These are phyloP conservation scores for Mycena rebaudengoi DNA, from an alignment of 768 basidiomycete species.

Conservation along the genomic window DNA sequence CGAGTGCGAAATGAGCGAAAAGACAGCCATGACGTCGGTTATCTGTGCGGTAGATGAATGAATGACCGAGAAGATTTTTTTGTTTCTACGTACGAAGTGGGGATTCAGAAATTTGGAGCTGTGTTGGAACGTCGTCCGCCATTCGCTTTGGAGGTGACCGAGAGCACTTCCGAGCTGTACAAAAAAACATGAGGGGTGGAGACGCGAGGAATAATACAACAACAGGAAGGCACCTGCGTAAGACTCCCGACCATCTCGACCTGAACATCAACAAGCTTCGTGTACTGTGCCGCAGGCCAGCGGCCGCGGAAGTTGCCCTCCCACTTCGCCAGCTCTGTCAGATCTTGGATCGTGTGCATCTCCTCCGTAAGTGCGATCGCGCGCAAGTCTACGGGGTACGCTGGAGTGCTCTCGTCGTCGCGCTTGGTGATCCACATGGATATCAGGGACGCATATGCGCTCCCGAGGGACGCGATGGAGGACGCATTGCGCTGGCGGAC, in stretches of 20 bases:
- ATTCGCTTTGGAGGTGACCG: conserved; percentile 48
- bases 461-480: conserved; percentile 48
- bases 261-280: conserved; percentile 48
- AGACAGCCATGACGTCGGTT: conserved; percentile 52
- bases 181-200: too few relatives aligned
- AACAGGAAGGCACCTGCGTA: conserved; percentile 46
- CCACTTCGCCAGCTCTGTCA: conserved; percentile 51
- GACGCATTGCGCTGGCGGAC: conserved; percentile 29
- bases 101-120: conserved; percentile 62
- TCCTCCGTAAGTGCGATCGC: conserved; percentile 39
- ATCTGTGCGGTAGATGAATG: conserved; percentile 25
- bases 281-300: conserved; percentile 61
- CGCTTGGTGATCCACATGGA: conserved; percentile 48
- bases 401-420: conserved; percentile 34
- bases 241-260: conserved; percentile 49
- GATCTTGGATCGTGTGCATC: conserved; percentile 40
- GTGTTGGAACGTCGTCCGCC: conserved; percentile 50
- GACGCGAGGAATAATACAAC: not conserved
- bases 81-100: conserved; percentile 58
- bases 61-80: not conserved
- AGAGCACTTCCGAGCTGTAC: conserved; percentile 51
- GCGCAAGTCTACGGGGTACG: conserved; percentile 39
- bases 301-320: conserved; percentile 59
- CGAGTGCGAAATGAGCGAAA: conserved; percentile 52
- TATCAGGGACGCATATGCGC: conserved; percentile 52